Percentiles rank a stretch among this genome's conserved stretches.
Conservation (phyloP, 2,329 filamentous ascomycete species). For the Fusarium coffeatum region DNA sequence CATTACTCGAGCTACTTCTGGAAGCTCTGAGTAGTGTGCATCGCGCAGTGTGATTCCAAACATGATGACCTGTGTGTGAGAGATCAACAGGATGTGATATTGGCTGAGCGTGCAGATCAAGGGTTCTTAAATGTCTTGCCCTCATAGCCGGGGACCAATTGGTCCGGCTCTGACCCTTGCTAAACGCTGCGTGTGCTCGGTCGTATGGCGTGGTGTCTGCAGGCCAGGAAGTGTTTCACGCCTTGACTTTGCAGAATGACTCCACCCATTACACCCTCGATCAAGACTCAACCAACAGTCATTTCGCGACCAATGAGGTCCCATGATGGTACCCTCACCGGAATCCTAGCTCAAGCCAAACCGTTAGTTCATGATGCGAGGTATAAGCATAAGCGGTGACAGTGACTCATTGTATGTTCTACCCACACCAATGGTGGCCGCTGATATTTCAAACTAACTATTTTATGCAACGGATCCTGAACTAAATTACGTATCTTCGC, state of each 20-base stretch:
- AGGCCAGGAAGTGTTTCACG: not conserved
- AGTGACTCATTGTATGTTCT: not conserved
- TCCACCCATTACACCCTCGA: not conserved
- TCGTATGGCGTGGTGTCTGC: not conserved
- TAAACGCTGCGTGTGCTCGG: not conserved
- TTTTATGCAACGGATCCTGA: fast-evolving
- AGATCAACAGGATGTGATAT: no score
- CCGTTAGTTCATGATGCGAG: fast-evolving
- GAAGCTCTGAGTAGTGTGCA: conserved; percentile 43
- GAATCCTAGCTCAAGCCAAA: not conserved
- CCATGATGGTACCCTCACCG: not conserved
- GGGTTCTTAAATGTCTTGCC: not conserved
- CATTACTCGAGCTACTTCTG: conserved; percentile 46
- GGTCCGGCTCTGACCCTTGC: not conserved
- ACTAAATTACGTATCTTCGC: not conserved
- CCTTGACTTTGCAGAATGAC: not conserved
- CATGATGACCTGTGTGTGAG: not conserved
- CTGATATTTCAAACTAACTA: not conserved
- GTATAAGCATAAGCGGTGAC: not conserved
- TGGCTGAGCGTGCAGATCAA: not conserved
- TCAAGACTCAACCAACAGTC: not conserved
- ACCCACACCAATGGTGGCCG: not conserved
- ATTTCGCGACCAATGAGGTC: fast-evolving
- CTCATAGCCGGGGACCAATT: not conserved
- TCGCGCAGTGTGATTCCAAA: conserved; percentile 27